Conservation (phyloP, 805 yeast genomes). For the Candida nitratophila region DNA sequence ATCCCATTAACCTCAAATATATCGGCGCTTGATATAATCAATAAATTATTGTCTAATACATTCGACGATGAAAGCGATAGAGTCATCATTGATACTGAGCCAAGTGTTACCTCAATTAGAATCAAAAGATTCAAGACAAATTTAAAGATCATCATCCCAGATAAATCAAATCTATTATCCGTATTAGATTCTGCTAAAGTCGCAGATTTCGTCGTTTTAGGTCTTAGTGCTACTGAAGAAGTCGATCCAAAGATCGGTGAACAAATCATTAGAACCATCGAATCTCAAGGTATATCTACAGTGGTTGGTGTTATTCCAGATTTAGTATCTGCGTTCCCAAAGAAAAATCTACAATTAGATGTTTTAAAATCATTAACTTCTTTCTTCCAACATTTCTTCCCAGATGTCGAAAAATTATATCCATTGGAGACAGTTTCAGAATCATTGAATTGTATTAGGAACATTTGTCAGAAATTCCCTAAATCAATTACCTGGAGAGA, state of each 20-base stretch:
- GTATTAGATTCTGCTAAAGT: constrained; percentile 82
- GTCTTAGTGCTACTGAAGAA: constrained; percentile 81
- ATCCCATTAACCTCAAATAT: constrained; percentile 75
- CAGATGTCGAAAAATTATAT: constrained; percentile 71
- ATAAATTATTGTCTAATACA: constrained; percentile 36
- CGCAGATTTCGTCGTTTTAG: constrained; percentile 85
- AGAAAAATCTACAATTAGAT: constrained; percentile 70
- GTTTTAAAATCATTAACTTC: constrained; percentile 56
- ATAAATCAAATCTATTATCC: constrained; percentile 54
- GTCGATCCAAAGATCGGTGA: constrained; percentile 79
- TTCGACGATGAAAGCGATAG: constrained; percentile 20
- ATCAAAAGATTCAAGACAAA: constrained; percentile 68
- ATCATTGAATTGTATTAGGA: constrained; percentile 63
- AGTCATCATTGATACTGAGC: constrained; percentile 18
- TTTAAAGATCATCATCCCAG: constrained; percentile 68
- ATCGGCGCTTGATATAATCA: constrained; percentile 46
- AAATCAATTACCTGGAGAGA: constrained; percentile 88
- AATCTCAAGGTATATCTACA: constrained; percentile 86
- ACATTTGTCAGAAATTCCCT: constrained; percentile 81
- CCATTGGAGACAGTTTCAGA: constrained; percentile 65
- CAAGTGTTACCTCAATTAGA: constrained; percentile 45
- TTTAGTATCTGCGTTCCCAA: constrained; percentile 56
- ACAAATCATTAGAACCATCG: constrained; percentile 79
- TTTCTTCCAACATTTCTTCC: constrained; percentile 69
- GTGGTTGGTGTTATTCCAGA: constrained; percentile 76